Evolutionary conservation across 768 basidiomycete genomes (phyloP), one percentile per base, ranked within the genome.

Genomic region (Psilocybe sp.): DNA sequence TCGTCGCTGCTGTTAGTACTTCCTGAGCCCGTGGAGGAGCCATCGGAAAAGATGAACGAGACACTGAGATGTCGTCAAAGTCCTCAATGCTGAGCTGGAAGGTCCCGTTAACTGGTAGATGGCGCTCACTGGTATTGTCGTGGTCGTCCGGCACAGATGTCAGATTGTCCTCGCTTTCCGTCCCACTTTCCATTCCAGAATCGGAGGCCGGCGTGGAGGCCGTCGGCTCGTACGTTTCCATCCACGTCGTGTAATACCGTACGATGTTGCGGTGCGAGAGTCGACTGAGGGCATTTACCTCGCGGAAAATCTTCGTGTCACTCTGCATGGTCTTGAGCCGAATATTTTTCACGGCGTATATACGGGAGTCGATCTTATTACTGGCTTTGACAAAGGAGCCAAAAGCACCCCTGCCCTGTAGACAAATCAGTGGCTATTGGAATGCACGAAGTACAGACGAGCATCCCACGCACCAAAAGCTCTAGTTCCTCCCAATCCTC

Each of bases 401-500:
- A 65, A 92, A 96, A 0, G 81, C 92, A 0, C 94, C 94, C 62
- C 87, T 87, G 0, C 93, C 93, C 89, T 92, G 53, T 6, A 20
- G 40, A 10, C 47, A 35, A 7, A 7, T 37, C 15, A 23, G 46
- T 20, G 51, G 44, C 16, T 5, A 16, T 40, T 13, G 40, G 18
- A 20, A 14, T 11, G 10, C 13, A 9, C 39, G 2, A 1, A 46
- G 4, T 4, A 11, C 16, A 4, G 48, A 20, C 12, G n/a, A n/a
- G n/a, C 14, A 39, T 8, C 32, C 18, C n/a, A 59, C 76, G 33
- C 60, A 85, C 92, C 60, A 96, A 61, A 31, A 92, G 73, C 62
- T 96, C 94, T 8, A 97, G 70, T 63, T 96, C 93, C 60, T 95
- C 92, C 84, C 91, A 98, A 58, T 98, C 94, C 47, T 91, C 87